Conservation (phyloP, 257 asterid genomes). For the Lavandula angustifolia region DNA sequence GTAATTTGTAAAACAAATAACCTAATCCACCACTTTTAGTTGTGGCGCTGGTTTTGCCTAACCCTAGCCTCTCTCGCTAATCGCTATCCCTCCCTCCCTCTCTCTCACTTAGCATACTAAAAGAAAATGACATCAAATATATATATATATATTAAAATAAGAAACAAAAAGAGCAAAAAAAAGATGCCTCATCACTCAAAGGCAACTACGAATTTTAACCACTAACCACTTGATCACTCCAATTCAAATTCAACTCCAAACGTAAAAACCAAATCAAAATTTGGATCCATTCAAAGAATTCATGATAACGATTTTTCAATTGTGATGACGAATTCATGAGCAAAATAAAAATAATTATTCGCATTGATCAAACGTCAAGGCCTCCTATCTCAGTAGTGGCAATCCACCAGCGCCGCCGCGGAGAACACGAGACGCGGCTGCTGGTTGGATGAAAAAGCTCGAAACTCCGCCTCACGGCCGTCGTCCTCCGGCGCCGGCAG, state of each 20-base stretch:
- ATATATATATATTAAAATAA: not conserved
- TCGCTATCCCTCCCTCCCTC: not conserved
- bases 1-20: constrained; percentile 19
- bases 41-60: constrained; percentile 55
- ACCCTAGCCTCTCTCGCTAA: constrained; percentile 35
- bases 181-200: constrained; percentile 55
- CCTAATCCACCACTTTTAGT: constrained; percentile 63
- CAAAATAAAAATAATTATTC: constrained; percentile 31
- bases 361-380: constrained; percentile 44
- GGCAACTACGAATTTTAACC: constrained; percentile 66
- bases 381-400: constrained; percentile 52
- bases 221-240: constrained; percentile 49
- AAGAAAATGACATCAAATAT: constrained; percentile 27
- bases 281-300: constrained; percentile 30
- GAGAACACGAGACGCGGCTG: constrained; percentile 47
- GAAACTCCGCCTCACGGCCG: constrained; percentile 29
- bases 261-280: constrained; percentile 25
- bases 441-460: constrained; percentile 36
- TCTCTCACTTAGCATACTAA: constrained; percentile 32
- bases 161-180: constrained; percentile 27
- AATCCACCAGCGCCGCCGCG: constrained; percentile 68
- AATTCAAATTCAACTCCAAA: constrained; percentile 46
- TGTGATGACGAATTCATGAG: not conserved
- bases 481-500: constrained; percentile 77
- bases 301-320: constrained; percentile 25